phyloP scores from a whole-genome alignment of 768 basidiomycete genomes.

The Roridomyces roridus region DNA sequence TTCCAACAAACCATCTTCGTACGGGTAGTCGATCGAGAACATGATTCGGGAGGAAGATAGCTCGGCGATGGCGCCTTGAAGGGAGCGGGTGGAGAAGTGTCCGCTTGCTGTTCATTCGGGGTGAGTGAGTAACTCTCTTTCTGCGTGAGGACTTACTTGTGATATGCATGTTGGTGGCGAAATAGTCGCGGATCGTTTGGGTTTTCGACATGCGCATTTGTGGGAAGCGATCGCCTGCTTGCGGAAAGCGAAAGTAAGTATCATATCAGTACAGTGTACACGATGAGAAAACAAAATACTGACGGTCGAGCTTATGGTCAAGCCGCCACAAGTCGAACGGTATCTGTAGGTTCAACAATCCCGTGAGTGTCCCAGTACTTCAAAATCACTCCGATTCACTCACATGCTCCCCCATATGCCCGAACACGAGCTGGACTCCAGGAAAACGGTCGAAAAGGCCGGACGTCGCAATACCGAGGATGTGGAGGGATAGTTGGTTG shows the following conservation, averaged over 20 bases:
- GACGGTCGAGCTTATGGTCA: conserved; percentile 27
- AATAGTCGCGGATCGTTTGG: conserved; percentile 25
- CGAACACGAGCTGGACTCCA: conserved; percentile 21
- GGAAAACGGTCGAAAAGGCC: conserved; percentile 28
- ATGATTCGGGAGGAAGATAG: conserved; percentile 19
- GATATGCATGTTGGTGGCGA: conserved; percentile 27
- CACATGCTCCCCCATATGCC: conserved; percentile 26
- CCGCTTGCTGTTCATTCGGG: conserved; percentile 22
- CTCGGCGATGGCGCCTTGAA: conserved; percentile 22
- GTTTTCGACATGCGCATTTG: conserved; percentile 25
- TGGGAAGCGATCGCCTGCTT: conserved; percentile 23
- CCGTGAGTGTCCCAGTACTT: not conserved
- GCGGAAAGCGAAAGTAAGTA: not conserved
- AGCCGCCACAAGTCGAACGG: conserved; percentile 26
- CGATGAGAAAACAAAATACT: not conserved
- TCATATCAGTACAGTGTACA: not conserved
- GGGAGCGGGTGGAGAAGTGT: conserved; percentile 20
- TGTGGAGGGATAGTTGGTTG: conserved; percentile 27
- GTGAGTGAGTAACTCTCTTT: not conserved
- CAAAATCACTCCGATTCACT: no score
- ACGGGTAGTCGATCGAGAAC: conserved; percentile 28
- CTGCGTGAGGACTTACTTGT: conserved; percentile 18
- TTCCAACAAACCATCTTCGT: conserved; percentile 26
- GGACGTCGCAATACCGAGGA: conserved; percentile 26
- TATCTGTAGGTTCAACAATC: conserved; percentile 6